phyloP scores from a whole-genome alignment of 352 stramenopile species.

The Blastocystis sp. region DNA sequence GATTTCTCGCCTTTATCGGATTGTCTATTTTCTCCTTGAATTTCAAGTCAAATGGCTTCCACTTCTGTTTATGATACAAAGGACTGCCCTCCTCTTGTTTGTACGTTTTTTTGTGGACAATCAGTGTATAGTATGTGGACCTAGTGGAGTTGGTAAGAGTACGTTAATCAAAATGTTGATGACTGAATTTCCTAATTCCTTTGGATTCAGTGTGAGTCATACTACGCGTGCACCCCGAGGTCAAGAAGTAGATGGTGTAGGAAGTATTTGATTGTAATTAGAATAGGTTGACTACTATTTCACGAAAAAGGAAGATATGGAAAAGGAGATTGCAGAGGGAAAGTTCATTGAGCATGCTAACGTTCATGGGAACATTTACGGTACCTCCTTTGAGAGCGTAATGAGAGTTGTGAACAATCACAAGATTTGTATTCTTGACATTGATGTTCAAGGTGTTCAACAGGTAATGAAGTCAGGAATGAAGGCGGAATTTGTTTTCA shows the following conservation, averaged over 20 bases:
- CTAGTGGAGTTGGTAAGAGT: slow-evolving; percentile 81
- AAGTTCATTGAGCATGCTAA: slow-evolving; percentile 92
- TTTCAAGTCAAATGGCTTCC: too few relatives aligned
- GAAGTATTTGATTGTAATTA: neutral
- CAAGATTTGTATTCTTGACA: slow-evolving; percentile 96
- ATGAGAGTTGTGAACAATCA: slow-evolving; percentile 80
- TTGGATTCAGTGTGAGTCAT: slow-evolving; percentile 85
- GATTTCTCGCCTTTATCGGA: neutral
- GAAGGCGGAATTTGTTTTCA: slow-evolving; percentile 81
- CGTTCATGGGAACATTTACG: slow-evolving; percentile 94
- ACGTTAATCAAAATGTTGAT: slow-evolving; percentile 80
- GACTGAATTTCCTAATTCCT: slow-evolving; percentile 72
- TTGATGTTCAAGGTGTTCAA: slow-evolving; percentile 92
- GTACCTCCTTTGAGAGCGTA: slow-evolving; percentile 77
- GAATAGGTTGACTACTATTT: slow-evolving; percentile 85
- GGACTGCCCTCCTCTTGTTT: slow-evolving; percentile 5
- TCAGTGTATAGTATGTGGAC: slow-evolving; percentile 73
- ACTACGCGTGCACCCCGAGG: slow-evolving; percentile 85
- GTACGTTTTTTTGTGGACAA: neutral
- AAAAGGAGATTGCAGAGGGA: slow-evolving; percentile 82
- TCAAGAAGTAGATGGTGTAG: slow-evolving; percentile 84
- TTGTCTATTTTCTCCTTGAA: slow-evolving; percentile 69
- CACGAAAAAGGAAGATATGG: slow-evolving; percentile 80
- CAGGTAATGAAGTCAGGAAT: slow-evolving; percentile 81
- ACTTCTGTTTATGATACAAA: slow-evolving; percentile 78